phyloP scores from a whole-genome alignment of 1,284 basidiomycete species.

The Melampsora americana region DNA sequence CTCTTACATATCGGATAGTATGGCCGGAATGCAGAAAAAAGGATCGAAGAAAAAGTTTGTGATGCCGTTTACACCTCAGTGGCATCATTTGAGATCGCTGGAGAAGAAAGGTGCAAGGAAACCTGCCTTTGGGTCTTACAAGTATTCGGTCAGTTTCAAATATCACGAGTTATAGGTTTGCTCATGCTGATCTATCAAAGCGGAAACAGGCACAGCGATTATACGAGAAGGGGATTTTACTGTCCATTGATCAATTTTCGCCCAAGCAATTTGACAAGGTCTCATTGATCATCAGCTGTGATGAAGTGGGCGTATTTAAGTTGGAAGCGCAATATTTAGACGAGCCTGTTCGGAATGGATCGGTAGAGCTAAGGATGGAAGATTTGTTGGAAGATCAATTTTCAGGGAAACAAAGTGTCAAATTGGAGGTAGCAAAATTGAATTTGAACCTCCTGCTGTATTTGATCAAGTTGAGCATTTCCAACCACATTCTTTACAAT shows the following conservation, averaged over 20 bases:
- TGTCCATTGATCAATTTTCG: slow-evolving; percentile 75
- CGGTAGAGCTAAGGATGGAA: slow-evolving; percentile 51
- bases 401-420: slow-evolving; percentile 42
- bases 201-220: slow-evolving; percentile 46
- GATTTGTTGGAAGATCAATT: slow-evolving; percentile 54
- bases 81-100: slow-evolving; percentile 80
- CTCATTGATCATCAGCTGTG: slow-evolving; percentile 80
- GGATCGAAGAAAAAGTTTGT: slow-evolving; percentile 87
- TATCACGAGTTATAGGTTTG: not conserved
- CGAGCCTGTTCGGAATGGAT: slow-evolving; percentile 50
- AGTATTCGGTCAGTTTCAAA: slow-evolving; percentile 70
- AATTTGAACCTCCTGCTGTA: slow-evolving; percentile 44
- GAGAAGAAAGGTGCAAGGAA: slow-evolving; percentile 73
- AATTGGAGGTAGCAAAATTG: slow-evolving; percentile 29
- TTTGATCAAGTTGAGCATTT: slow-evolving; percentile 57
- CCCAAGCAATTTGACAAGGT: slow-evolving; percentile 92
- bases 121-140: slow-evolving; percentile 90
- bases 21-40: slow-evolving; percentile 94
- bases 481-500: not conserved
- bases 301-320: slow-evolving; percentile 82
- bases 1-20: slow-evolving; percentile 83
- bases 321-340: slow-evolving; percentile 59
- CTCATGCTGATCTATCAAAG: not conserved
- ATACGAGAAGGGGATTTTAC: slow-evolving; percentile 53
- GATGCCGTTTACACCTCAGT: slow-evolving; percentile 90